Base-by-base conservation (phyloP, 2,329 filamentous ascomycete species). In the Monosporascus sp. region DNA sequence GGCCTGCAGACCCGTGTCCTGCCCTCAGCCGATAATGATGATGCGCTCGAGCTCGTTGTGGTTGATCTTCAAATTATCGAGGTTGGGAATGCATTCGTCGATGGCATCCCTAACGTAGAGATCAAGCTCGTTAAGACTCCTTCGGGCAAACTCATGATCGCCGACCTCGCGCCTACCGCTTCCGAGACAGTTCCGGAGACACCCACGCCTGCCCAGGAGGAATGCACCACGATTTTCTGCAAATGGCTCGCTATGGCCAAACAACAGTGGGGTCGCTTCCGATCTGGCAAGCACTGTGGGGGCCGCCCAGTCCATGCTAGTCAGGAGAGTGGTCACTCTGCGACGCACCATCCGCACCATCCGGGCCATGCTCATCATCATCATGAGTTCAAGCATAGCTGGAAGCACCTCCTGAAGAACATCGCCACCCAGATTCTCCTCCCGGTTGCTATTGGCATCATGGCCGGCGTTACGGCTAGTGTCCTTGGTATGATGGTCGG, bases 381-480 rank as follows among this genome's bases (percentile, higher is more conserved):
- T 19, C 43, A 31, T 16, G 52, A 56, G 47, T 57, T 69, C 51
- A 66, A 68, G 48, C 52, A 59, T 61, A 68, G 67, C 52, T 78
- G 80, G 71, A 68, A 72, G 51, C 71, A 75, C 55, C 69, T 84
- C 26, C 59, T 84, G 47, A 75, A 76, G 63, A 80, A 80, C 61
- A 75, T 87, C 49, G 75, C 80, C 57, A 74, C 82, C 38, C 82
- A 86, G 56, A 78, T 91, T 45, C 68, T 90, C 48, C 74, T 90
- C 40, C 87, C 88, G 2, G 76, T 89, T 51, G 71, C 87, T 50
- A 78, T 89, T 58, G 88, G 88, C 54, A 78, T 90, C 58, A 77
- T 83, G 24, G 84, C 85, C 45, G 88, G 87, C 64, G 78, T 89
- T 52, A 77, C 78, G 31, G 83, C 86, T 58, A 87, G 86, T 69